Conservation (phyloP, 257 asterid species). For the Plantago major region DNA sequence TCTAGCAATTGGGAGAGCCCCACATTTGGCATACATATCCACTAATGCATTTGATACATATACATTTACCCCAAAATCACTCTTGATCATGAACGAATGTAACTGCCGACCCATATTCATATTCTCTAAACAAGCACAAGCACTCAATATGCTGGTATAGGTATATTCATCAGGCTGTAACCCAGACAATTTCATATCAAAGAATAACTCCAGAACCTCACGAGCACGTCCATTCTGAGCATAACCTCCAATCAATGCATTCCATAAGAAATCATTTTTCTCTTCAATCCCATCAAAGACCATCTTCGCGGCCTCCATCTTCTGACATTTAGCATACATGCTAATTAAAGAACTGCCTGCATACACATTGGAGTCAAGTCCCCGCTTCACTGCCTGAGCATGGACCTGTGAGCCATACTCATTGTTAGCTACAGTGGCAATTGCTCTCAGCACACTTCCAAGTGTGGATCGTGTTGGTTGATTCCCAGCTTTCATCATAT, state of each 20-base stretch:
- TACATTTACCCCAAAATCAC: slow-evolving; percentile 46
- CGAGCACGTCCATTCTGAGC: slow-evolving; percentile 64
- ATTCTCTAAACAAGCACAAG: slow-evolving; percentile 61
- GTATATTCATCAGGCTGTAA: slow-evolving; percentile 71
- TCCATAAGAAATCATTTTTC: slow-evolving; percentile 76
- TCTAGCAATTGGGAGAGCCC: slow-evolving; percentile 53
- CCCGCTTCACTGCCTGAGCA: slow-evolving; percentile 68
- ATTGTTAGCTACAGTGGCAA: slow-evolving; percentile 46
- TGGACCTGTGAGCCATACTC: slow-evolving; percentile 76
- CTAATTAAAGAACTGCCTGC: slow-evolving; percentile 82
- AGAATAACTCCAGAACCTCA: slow-evolving; percentile 54
- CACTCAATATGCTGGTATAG: slow-evolving; percentile 83
- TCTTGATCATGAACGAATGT: slow-evolving; percentile 63
- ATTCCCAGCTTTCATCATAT: slow-evolving; percentile 51
- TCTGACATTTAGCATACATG: slow-evolving; percentile 82
- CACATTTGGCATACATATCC: slow-evolving; percentile 90
- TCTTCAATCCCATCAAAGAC: slow-evolving; percentile 55
- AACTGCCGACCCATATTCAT: slow-evolving; percentile 53
- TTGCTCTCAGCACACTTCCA: slow-evolving; percentile 79
- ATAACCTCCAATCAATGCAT: slow-evolving; percentile 76
- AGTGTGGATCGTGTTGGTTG: slow-evolving; percentile 78
- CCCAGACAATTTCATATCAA: slow-evolving; percentile 44
- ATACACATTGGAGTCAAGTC: slow-evolving; percentile 68
- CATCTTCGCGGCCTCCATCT: slow-evolving; percentile 59
- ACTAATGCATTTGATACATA: slow-evolving; percentile 80